Conservation (phyloP, 768 basidiomycete genomes). For the Mycena vitilis region DNA sequence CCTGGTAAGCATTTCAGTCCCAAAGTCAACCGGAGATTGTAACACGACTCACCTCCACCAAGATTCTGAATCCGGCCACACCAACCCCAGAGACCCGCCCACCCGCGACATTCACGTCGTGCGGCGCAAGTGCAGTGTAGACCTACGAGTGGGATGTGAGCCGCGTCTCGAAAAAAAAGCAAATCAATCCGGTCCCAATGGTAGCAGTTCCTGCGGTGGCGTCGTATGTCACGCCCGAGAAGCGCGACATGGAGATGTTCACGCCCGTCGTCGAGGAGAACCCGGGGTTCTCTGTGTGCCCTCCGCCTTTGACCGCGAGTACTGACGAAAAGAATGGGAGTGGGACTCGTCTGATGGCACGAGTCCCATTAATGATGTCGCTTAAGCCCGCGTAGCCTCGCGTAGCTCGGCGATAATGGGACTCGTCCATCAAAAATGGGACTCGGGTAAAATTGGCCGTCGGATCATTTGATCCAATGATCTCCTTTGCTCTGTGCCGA, state of each 20-base stretch:
- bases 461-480: too few relatives aligned
- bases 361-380: too few relatives aligned
- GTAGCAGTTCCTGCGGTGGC: conserved; percentile 50
- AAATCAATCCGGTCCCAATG: conserved; percentile 62
- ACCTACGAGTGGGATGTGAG: conserved; percentile 15
- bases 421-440: too few relatives aligned
- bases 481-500: too few relatives aligned
- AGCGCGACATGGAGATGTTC: conserved; percentile 66
- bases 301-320: conserved; percentile 77
- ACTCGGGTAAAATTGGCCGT: too few relatives aligned
- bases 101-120: conserved; percentile 67
- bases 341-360: too few relatives aligned
- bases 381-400: too few relatives aligned
- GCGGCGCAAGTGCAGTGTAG: conserved; percentile 62
- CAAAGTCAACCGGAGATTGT: background rate
- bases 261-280: conserved; percentile 73
- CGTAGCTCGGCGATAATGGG: too few relatives aligned
- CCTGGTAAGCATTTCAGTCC: conserved; percentile 37
- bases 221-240: conserved; percentile 59
- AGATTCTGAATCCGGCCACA: conserved; percentile 68
- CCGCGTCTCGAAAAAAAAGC: conserved; percentile 42
- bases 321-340: too few relatives aligned
- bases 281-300: conserved; percentile 64
- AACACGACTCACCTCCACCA: conserved; percentile 59
- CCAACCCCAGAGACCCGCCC: conserved; percentile 69